Percentiles rank a stretch among this genome's conserved stretches.
phyloP scores from a whole-genome alignment of 345 rosid genomes.

The Psidium guajava region DNA sequence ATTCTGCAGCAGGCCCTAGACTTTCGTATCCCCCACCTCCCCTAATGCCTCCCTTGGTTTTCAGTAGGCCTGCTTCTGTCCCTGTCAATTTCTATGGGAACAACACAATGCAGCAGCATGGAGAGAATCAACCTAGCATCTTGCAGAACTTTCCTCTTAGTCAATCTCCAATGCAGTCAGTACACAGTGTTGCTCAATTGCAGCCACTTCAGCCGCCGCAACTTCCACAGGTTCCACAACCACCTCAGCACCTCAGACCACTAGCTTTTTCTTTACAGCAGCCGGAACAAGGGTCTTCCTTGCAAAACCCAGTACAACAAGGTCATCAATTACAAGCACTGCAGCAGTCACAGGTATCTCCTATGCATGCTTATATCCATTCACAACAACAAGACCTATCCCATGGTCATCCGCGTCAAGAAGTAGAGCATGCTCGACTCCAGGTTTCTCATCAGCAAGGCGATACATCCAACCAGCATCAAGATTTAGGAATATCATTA shows the following conservation, averaged over 20 bases:
- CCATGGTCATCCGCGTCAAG: constrained; percentile 52
- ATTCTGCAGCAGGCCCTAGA: constrained; percentile 45
- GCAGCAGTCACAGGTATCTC: constrained; percentile 53
- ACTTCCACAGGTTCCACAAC: constrained; percentile 57
- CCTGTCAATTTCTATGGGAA: constrained; percentile 47
- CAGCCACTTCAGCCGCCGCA: constrained; percentile 74
- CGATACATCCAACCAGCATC: constrained; percentile 53
- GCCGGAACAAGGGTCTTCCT: constrained; percentile 48
- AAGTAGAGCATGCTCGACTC: constrained; percentile 33
- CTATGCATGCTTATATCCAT: constrained; percentile 46
- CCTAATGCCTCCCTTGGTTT: constrained; percentile 56
- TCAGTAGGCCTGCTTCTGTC: constrained; percentile 53
- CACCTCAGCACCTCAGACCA: constrained; percentile 76
- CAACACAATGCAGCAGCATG: constrained; percentile 42
- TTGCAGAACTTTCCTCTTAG: constrained; percentile 41
- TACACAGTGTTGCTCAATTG: constrained; percentile 46
- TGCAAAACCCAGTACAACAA: constrained; percentile 57
- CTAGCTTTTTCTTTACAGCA: constrained; percentile 40
- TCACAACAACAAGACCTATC: constrained; percentile 65
- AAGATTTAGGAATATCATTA: constrained; percentile 75
- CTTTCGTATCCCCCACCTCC: constrained; percentile 55
- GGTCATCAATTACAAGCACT: constrained; percentile 53
- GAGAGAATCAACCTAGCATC: constrained; percentile 32
- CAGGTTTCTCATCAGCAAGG: constrained; percentile 48
- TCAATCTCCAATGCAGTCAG: constrained; percentile 45